Percentiles rank a stretch among this genome's conserved stretches.
Conservation (phyloP, 805 yeast genomes). For the Ogataea naganishii region DNA sequence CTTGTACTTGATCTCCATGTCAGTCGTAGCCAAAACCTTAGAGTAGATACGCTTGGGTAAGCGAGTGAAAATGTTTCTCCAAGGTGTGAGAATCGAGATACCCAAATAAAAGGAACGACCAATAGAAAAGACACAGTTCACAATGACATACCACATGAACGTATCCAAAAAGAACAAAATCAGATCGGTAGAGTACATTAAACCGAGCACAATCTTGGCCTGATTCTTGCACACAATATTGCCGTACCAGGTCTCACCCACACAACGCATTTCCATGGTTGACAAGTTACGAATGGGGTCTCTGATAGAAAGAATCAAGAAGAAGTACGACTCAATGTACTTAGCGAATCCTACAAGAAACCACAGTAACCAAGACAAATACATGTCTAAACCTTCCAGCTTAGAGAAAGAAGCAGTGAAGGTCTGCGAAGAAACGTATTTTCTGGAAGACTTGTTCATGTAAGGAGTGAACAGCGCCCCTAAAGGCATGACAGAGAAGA, state of each 20-base stretch:
- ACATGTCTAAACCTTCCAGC: slow-evolving; percentile 83
- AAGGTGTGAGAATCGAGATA: slow-evolving; percentile 96
- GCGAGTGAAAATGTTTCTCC: slow-evolving; percentile 98
- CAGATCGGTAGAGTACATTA: slow-evolving; percentile 90
- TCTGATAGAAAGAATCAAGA: slow-evolving; percentile 78
- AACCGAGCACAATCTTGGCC: slow-evolving; percentile 80
- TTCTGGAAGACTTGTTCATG: slow-evolving; percentile 78
- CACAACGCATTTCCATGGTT: slow-evolving; percentile 83
- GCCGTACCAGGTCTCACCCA: slow-evolving; percentile 90
- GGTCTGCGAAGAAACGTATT: slow-evolving; percentile 87
- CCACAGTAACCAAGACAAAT: slow-evolving; percentile 95
- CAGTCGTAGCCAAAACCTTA: slow-evolving; percentile 94
- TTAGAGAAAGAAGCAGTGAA: slow-evolving; percentile 88
- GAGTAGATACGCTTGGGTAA: slow-evolving; percentile 98
- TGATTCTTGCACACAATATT: slow-evolving; percentile 71
- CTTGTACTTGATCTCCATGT: slow-evolving; percentile 98
- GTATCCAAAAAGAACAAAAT: slow-evolving; percentile 97
- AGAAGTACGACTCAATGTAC: slow-evolving; percentile 84
- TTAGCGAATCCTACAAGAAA: slow-evolving; percentile 81
- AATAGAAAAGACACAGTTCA: slow-evolving; percentile 91
- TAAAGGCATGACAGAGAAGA: slow-evolving; percentile 91
- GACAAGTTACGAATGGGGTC: slow-evolving; percentile 92
- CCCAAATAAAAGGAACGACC: slow-evolving; percentile 98
- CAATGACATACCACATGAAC: slow-evolving; percentile 95
- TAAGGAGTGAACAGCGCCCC: slow-evolving; percentile 95